These are phyloP conservation scores for Manihot esculenta DNA, from an alignment of 441 rosid genomes.

Conservation along the genomic window DNA sequence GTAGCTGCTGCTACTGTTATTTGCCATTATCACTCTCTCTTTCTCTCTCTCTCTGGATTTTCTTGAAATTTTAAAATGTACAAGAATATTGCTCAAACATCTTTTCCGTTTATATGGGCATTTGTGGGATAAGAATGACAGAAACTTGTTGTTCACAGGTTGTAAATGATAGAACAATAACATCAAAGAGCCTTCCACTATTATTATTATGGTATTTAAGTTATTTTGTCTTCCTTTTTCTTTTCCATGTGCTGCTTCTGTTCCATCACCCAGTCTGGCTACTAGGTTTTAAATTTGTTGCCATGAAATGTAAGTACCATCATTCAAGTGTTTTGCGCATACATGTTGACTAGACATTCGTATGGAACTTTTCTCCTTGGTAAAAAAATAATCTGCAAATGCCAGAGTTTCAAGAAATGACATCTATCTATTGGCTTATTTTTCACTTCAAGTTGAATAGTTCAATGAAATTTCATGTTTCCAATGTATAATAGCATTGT, in stretches of 20 bases:
- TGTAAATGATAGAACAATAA: not conserved
- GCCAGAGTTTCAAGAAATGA: not conserved
- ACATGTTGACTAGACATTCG: not conserved
- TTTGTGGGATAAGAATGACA: slow-evolving; percentile 5
- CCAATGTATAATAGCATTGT: not conserved
- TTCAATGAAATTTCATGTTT: not conserved
- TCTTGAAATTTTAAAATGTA: not conserved
- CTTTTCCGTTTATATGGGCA: not conserved
- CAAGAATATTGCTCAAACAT: not conserved
- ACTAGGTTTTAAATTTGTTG: slow-evolving; percentile 71
- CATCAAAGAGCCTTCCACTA: not conserved
- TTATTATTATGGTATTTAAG: not conserved
- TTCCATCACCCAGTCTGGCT: slow-evolving; percentile 70
- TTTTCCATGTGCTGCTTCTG: slow-evolving; percentile 53
- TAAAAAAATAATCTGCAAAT: no score
- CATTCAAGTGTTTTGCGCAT: slow-evolving; percentile 10
- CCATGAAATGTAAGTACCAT: slow-evolving; percentile 59
- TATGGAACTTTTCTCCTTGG: no score
- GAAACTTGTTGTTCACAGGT: not conserved
- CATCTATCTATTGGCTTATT: not conserved
- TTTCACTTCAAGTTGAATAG: not conserved
- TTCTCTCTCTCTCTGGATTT: not conserved
- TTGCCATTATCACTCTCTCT: not conserved
- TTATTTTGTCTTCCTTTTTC: not conserved
- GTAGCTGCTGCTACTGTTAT: not conserved